phyloP scores from a whole-genome alignment of 306 rosid genomes.

The Crataegus laevigata region DNA sequence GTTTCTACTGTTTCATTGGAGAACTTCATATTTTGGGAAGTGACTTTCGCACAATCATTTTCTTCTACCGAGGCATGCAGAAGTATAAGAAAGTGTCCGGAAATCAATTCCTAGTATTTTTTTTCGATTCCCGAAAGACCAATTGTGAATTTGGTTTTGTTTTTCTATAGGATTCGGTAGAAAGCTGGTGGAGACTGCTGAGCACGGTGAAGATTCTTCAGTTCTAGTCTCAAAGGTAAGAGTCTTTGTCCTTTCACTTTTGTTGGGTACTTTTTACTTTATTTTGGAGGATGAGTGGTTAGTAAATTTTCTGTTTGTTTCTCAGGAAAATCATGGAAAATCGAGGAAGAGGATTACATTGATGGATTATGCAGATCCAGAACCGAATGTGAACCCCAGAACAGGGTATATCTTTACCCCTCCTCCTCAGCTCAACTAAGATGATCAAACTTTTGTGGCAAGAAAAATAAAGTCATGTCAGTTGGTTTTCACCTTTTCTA shows the following conservation, averaged over 20 bases:
- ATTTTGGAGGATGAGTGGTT: background rate
- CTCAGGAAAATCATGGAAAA: conserved; percentile 22
- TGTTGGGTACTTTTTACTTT: background rate
- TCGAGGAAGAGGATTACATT: conserved; percentile 18
- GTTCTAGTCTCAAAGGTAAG: conserved; percentile 17
- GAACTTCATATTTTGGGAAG: no score
- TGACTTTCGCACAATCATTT: no score
- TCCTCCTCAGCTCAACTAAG: conserved; percentile 31
- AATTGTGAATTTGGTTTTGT: background rate
- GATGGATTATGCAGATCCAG: conserved; percentile 66
- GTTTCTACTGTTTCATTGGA: background rate
- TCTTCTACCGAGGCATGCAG: no score
- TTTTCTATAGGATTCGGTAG: conserved; percentile 44
- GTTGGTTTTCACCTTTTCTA: background rate
- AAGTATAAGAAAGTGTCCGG: no score
- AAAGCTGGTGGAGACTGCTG: conserved; percentile 23
- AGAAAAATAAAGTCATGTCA: background rate
- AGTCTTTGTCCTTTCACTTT: background rate
- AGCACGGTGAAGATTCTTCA: conserved; percentile 10
- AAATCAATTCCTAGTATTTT: background rate
- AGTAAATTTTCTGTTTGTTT: background rate
- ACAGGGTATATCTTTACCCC: conserved; percentile 28
- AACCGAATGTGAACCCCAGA: conserved; percentile 66
- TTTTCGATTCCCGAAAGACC: background rate
- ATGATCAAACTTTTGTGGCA: background rate